phyloP scores from a whole-genome alignment of 2,329 filamentous ascomycete species.

The Aureobasidium sp. region DNA sequence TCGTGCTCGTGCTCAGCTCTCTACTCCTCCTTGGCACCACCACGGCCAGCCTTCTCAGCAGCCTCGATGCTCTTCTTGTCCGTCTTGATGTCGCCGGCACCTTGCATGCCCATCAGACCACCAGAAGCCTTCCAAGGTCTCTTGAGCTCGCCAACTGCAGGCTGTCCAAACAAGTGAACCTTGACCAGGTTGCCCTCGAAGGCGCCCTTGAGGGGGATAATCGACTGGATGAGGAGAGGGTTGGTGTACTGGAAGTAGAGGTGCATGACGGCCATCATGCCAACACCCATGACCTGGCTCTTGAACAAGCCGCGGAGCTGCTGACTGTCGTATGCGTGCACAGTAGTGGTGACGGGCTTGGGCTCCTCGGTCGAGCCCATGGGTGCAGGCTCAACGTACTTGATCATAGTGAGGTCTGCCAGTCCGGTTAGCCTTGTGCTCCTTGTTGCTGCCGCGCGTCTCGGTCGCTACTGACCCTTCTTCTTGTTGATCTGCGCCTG shows the following conservation, averaged over 20 bases:
- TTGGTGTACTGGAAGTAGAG: constrained; percentile 99
- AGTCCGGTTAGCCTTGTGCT: constrained; percentile 1
- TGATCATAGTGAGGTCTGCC: constrained; percentile 87
- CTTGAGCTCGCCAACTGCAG: constrained; percentile 84
- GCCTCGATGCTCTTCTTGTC: constrained; percentile 56
- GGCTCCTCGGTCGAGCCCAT: constrained; percentile 91
- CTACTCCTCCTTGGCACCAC: constrained; percentile 46
- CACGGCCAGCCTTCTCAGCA: constrained; percentile 41
- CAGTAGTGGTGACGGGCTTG: constrained; percentile 92
- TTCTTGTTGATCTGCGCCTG: constrained; percentile 85
- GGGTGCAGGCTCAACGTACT: constrained; percentile 93
- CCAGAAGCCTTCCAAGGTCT: constrained; percentile 83
- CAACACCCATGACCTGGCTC: constrained; percentile 87
- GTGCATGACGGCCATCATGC: constrained; percentile 99
- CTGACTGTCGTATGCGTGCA: constrained; percentile 85
- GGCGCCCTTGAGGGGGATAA: constrained; percentile 92
- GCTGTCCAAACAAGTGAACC: constrained; percentile 82
- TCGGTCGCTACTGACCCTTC: constrained; percentile 58
- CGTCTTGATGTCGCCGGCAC: constrained; percentile 67
- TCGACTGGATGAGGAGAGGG: constrained; percentile 95
- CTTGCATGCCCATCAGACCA: constrained; percentile 68
- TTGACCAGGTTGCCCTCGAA: constrained; percentile 94
- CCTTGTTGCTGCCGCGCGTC: background rate
- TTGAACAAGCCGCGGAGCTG: constrained; percentile 83
- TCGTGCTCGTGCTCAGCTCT: background rate